These are phyloP conservation scores for Penicillium canescens DNA, from an alignment of 495 filamentous ascomycete species.

Conservation along the genomic window DNA sequence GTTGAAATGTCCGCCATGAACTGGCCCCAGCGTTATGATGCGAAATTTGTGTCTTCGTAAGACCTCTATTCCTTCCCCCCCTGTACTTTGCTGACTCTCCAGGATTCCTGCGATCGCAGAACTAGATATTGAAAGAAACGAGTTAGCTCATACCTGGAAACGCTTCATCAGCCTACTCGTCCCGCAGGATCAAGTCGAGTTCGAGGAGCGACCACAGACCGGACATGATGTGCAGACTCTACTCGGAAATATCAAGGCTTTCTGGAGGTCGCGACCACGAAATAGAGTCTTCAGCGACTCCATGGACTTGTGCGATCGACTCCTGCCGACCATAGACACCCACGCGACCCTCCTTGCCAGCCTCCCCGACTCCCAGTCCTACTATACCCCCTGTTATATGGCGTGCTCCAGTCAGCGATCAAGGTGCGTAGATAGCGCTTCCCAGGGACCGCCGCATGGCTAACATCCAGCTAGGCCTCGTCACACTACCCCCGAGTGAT, in stretches of 20 bases:
- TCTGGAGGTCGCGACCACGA: slow-evolving; percentile 32
- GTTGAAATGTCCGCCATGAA: slow-evolving; percentile 21
- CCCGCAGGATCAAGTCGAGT: slow-evolving; percentile 32
- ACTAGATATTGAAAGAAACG: slow-evolving; percentile 48
- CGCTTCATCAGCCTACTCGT: slow-evolving; percentile 38
- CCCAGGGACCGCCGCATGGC: not conserved
- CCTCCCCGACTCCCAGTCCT: slow-evolving; percentile 38
- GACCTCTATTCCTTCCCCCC: slow-evolving; percentile 9
- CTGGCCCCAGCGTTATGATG: slow-evolving; percentile 26
- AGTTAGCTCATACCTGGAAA: slow-evolving; percentile 45
- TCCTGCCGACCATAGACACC: slow-evolving; percentile 37
- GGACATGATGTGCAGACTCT: slow-evolving; percentile 33
- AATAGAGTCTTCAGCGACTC: slow-evolving; percentile 30
- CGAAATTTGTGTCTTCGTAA: slow-evolving; percentile 28
- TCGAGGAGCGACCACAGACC: slow-evolving; percentile 35
- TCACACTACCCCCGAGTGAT: slow-evolving; percentile 46
- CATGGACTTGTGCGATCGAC: slow-evolving; percentile 34
- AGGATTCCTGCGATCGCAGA: slow-evolving; percentile 37
- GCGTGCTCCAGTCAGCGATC: slow-evolving; percentile 45
- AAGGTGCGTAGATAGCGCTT: slow-evolving; percentile 31
- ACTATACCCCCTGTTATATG: slow-evolving; percentile 43
- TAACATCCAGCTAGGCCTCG: slow-evolving; percentile 35
- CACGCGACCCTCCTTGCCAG: slow-evolving; percentile 36
- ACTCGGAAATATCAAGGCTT: slow-evolving; percentile 30
- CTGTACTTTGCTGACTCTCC: not conserved